Percentiles rank a stretch among this genome's conserved stretches.
Conservation (phyloP, 805 yeast species). For the Wickerhamiella shivajii region DNA sequence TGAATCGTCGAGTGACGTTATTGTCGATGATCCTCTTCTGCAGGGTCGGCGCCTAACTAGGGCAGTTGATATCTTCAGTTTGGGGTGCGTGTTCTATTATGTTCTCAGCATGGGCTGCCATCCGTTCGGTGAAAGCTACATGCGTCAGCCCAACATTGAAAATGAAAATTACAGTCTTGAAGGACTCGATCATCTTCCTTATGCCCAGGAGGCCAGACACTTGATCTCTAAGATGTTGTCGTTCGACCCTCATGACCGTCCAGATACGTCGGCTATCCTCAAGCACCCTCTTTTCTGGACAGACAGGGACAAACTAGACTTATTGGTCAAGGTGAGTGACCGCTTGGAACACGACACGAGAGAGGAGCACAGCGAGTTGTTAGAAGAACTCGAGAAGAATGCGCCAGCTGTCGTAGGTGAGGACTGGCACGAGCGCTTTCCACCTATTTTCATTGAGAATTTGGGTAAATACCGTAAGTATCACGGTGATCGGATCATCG, state of each 20-base stretch:
- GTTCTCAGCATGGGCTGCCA: constrained; percentile 71
- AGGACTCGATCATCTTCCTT: constrained; percentile 29
- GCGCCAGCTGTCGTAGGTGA: constrained; percentile 34
- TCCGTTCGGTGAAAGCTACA: constrained; percentile 88
- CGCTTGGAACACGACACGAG: constrained; percentile 73
- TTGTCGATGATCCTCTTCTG: constrained; percentile 14
- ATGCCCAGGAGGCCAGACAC: constrained; percentile 54
- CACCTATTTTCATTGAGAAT: constrained; percentile 58
- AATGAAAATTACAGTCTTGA: constrained; percentile 43
- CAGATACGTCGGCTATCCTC: constrained; percentile 51
- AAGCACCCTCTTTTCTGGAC: constrained; percentile 88
- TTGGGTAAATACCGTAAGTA: constrained; percentile 86
- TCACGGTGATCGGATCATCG: constrained; percentile 63
- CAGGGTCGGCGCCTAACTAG: constrained; percentile 50
- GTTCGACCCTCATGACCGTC: constrained; percentile 52
- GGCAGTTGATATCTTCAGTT: constrained; percentile 83
- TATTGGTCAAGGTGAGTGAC: constrained; percentile 76
- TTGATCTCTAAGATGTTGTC: constrained; percentile 60
- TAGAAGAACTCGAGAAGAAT: constrained; percentile 39
- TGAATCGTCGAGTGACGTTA: constrained; percentile 1
- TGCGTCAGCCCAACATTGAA: constrained; percentile 79
- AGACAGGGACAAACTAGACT: constrained; percentile 57
- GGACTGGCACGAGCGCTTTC: constrained; percentile 72
- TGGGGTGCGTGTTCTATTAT: constrained; percentile 89
- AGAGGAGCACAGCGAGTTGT: constrained; percentile 56